phyloP scores from a whole-genome alignment of 2,329 filamentous ascomycete genomes.

The Fusarium globosum region DNA sequence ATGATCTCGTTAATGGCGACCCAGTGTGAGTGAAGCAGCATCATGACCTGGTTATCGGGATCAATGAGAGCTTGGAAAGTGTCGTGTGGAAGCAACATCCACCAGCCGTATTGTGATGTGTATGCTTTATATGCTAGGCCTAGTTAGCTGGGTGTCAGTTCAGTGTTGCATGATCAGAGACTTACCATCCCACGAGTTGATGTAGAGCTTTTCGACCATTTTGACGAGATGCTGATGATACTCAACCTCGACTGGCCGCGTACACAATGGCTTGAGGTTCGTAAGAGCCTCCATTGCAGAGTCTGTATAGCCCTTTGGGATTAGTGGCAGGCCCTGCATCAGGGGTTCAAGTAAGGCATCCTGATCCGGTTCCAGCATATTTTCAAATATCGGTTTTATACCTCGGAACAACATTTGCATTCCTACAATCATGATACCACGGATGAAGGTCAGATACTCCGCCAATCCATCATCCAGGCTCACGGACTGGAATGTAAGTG shows the following conservation, averaged over 20 bases:
- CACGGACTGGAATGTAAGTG: conserved; percentile 69
- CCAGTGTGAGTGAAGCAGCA: conserved; percentile 65
- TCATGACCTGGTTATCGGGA: conserved; percentile 56
- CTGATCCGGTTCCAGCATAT: conserved; percentile 56
- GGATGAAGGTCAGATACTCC: conserved; percentile 71
- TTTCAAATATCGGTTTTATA: conserved; percentile 62
- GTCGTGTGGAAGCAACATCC: conserved; percentile 66
- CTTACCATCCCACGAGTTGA: conserved; percentile 64
- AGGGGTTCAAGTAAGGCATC: conserved; percentile 56
- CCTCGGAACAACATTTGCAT: conserved; percentile 64
- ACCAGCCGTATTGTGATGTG: conserved; percentile 64
- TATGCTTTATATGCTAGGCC: conserved; percentile 61
- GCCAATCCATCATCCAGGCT: conserved; percentile 66
- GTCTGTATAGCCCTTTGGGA: conserved; percentile 58
- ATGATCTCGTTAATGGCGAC: conserved; percentile 66
- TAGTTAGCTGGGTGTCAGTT: conserved; percentile 4
- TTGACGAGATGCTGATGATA: conserved; percentile 59
- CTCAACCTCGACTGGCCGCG: conserved; percentile 55
- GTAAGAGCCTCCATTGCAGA: conserved; percentile 58
- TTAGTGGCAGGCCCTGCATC: conserved; percentile 59
- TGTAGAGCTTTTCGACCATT: conserved; percentile 63
- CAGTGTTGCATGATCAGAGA: not conserved
- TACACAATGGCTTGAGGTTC: conserved; percentile 57
- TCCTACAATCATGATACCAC: conserved; percentile 66
- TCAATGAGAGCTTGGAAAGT: conserved; percentile 64